These are phyloP conservation scores for Chaetoceros tenuissimus DNA, from an alignment of 108 stramenopile species.

Conservation along the genomic window DNA sequence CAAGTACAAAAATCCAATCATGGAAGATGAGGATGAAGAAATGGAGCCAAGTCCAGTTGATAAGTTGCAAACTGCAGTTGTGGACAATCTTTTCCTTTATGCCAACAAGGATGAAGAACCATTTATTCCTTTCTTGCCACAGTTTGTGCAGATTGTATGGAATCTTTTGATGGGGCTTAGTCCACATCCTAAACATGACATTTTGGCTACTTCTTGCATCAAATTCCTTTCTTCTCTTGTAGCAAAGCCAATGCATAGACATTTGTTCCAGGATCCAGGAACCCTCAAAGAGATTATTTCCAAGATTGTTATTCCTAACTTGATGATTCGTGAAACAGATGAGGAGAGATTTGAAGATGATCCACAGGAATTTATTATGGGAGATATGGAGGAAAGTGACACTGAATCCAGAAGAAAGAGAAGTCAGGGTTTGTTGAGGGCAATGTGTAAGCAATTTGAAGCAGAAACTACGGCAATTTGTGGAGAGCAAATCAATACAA, in stretches of 20 bases:
- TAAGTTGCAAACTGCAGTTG: conserved; percentile 83
- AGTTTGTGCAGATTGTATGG: conserved; percentile 86
- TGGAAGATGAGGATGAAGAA: conserved; percentile 81
- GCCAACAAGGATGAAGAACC: conserved; percentile 95
- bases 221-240: conserved; percentile 85
- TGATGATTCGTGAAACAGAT: conserved; percentile 83
- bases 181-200: conserved; percentile 74
- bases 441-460: conserved; percentile 92
- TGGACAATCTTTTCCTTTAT: conserved; percentile 90
- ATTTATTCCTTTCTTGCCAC: conserved; percentile 65
- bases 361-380: conserved; percentile 90
- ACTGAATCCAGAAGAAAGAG: conserved; percentile 88
- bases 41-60: conserved; percentile 78
- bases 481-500: conserved; percentile 59
- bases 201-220: conserved; percentile 84
- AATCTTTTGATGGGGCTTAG: conserved; percentile 72
- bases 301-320: conserved; percentile 92
- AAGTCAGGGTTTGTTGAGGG: conserved; percentile 85
- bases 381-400: conserved; percentile 95
- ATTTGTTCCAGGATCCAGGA: conserved; percentile 67
- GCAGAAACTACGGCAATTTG: conserved; percentile 77
- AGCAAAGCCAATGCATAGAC: conserved; percentile 78
- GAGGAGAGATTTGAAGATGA: conserved; percentile 95
- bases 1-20: conserved; percentile 69
- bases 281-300: conserved; percentile 85